Evolutionary conservation across 768 basidiomycete species (phyloP).

Genomic region (Leccinum imitatum): DNA sequence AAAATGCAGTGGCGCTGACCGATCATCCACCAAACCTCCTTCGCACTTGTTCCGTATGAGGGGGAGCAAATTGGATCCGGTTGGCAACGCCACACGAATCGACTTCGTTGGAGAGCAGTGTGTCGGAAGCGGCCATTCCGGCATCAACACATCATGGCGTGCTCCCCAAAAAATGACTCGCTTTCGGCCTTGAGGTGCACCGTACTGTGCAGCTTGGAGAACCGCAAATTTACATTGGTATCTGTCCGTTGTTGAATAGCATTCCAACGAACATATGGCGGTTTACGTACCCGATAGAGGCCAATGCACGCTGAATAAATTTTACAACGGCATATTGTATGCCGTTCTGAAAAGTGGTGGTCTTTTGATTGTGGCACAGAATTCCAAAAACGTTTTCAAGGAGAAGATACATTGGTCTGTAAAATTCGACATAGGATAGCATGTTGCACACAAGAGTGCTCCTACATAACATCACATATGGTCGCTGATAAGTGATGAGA

Average conservation of each 20-base stretch:
- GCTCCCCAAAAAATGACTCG: constrained; percentile 72
- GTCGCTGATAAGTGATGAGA: neutral
- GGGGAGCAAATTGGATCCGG: constrained; percentile 41
- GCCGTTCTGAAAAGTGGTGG: constrained; percentile 33
- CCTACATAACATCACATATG: constrained; percentile 32
- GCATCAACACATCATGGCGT: constrained; percentile 53
- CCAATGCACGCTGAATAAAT: constrained; percentile 57
- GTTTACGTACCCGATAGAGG: constrained; percentile 59
- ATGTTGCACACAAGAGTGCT: constrained; percentile 67
- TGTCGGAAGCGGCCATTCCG: constrained; percentile 63
- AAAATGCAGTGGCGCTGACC: constrained; percentile 56
- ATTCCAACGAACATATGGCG: neutral
- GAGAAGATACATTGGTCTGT: constrained; percentile 60
- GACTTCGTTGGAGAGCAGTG: constrained; percentile 45
- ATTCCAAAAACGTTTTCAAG: constrained; percentile 75
- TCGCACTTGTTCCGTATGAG: constrained; percentile 43
- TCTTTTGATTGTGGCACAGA: constrained; percentile 48
- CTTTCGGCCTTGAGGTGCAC: constrained; percentile 64
- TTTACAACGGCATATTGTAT: constrained; percentile 64
- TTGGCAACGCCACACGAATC: constrained; percentile 42
- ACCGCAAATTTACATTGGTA: constrained; percentile 70
- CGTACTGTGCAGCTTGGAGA: constrained; percentile 71
- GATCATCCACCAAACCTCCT: constrained; percentile 31
- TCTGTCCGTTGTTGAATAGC: constrained; percentile 7
- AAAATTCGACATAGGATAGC: constrained; percentile 68